These are phyloP conservation scores for Petasospora fabianii DNA, from an alignment of 1,139 yeast genomes.

Conservation along the genomic window DNA sequence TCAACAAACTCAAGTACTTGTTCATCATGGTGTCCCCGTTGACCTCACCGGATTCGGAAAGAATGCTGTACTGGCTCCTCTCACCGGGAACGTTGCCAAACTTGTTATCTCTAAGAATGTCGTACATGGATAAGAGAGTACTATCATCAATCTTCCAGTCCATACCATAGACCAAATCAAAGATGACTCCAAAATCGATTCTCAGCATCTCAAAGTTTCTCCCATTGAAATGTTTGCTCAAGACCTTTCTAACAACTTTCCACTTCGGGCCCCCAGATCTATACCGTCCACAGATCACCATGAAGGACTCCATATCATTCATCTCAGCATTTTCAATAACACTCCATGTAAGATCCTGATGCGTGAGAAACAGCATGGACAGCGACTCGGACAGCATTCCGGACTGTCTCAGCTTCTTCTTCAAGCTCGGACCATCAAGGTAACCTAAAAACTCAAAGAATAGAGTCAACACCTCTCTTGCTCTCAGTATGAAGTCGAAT, in stretches of 20 bases:
- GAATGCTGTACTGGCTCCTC: constrained; percentile 7
- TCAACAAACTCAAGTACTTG: constrained; percentile 18
- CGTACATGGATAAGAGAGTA: constrained; percentile 16
- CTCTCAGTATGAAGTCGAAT: constrained; percentile 16
- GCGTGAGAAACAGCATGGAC: constrained; percentile 16
- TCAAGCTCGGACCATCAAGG: constrained; percentile 7
- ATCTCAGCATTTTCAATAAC: constrained; percentile 10
- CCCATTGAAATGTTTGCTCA: constrained; percentile 2
- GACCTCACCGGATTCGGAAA: constrained; percentile 10
- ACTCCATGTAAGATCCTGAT: constrained; percentile 16
- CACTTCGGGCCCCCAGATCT: constrained; percentile 10
- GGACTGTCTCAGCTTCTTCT: constrained; percentile 10
- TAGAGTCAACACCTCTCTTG: constrained; percentile 5
- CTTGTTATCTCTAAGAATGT: constrained; percentile 20
- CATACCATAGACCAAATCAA: constrained; percentile 6
- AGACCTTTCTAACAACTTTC: constrained; percentile 8
- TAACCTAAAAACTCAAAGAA: constrained; percentile 18
- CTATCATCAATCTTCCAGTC: constrained; percentile 19
- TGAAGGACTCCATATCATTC: constrained; percentile 15
- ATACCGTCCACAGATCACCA: constrained; percentile 13
- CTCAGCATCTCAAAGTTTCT: constrained; percentile 3
- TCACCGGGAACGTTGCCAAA: constrained; percentile 20
- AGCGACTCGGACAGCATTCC: constrained; percentile 19
- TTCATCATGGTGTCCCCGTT: constrained; percentile 16
- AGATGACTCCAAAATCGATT: constrained; percentile 10